Evolutionary conservation across 2,329 filamentous ascomycete species (phyloP).

Genomic region (Acephala macrosclerotiorum): DNA sequence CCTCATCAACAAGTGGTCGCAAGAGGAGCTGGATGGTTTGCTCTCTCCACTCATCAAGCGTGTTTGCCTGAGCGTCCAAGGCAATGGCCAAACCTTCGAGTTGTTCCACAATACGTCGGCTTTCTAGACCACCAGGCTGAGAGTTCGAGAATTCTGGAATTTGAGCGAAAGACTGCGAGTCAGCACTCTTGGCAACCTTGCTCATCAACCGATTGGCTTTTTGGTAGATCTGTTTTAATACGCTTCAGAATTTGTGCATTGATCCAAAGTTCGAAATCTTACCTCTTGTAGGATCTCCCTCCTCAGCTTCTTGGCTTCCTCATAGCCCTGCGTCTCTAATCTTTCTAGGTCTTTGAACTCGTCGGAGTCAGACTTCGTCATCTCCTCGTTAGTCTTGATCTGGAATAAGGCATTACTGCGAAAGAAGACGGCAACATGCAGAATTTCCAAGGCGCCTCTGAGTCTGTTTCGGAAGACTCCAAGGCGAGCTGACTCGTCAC

Average conservation of each 20-base stretch:
- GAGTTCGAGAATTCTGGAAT: slow-evolving; percentile 66
- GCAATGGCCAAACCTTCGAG: slow-evolving; percentile 69
- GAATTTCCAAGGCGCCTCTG: slow-evolving; percentile 76
- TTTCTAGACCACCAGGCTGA: slow-evolving; percentile 75
- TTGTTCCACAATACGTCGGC: slow-evolving; percentile 67
- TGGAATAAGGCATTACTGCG: slow-evolving; percentile 85
- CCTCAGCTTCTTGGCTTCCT: slow-evolving; percentile 78
- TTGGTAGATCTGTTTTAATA: slow-evolving; percentile 41
- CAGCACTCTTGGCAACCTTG: slow-evolving; percentile 61
- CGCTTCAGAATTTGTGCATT: slow-evolving; percentile 30
- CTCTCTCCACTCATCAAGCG: slow-evolving; percentile 78
- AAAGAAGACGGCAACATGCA: slow-evolving; percentile 86
- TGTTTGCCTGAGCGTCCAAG: slow-evolving; percentile 75
- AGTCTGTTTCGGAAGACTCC: slow-evolving; percentile 70
- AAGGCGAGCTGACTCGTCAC: slow-evolving; percentile 50
- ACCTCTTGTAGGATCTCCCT: slow-evolving; percentile 76
- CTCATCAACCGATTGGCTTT: slow-evolving; percentile 72
- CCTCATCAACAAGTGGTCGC: slow-evolving; percentile 82
- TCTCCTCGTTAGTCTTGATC: slow-evolving; percentile 73
- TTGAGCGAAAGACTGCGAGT: slow-evolving; percentile 62
- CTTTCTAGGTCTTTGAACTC: slow-evolving; percentile 72
- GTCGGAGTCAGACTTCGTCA: slow-evolving; percentile 71
- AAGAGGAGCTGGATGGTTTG: slow-evolving; percentile 75
- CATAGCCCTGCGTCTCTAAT: slow-evolving; percentile 76
- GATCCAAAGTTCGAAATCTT: slow-evolving; percentile 23